A percentile compares a stretch with the other conserved stretches of the same genome.
phyloP scores from a whole-genome alignment of 2,329 filamentous ascomycete species.

The Blumeriella jaapii region DNA sequence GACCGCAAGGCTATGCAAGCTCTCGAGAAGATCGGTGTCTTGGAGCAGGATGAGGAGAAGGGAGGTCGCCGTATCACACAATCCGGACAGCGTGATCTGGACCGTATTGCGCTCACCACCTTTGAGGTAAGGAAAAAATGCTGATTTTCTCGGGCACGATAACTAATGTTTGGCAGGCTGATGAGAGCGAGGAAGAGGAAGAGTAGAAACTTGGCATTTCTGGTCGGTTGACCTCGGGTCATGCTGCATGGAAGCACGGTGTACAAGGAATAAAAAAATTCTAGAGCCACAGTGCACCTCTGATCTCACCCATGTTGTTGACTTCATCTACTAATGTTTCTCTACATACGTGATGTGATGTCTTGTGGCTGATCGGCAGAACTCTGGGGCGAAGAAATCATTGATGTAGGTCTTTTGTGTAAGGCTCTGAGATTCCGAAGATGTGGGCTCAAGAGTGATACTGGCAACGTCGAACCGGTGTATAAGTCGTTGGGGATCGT shows the following conservation, averaged over 20 bases:
- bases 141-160: neutral
- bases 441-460: too few relatives aligned
- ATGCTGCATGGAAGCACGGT: slow-evolving; percentile 9
- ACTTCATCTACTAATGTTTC: neutral
- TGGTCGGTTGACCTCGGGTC: slow-evolving; percentile 5
- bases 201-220: slow-evolving; percentile 9
- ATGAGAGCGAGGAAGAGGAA: slow-evolving; percentile 11
- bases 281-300: slow-evolving; percentile 6
- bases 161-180: slow-evolving; percentile 3
- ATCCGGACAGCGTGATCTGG: slow-evolving; percentile 96
- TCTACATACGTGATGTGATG: neutral
- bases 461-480: too few relatives aligned
- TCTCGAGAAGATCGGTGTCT: slow-evolving; percentile 97
- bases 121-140: slow-evolving; percentile 60
- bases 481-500: too few relatives aligned
- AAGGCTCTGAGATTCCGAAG: too few relatives aligned
- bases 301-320: neutral
- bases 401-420: too few relatives aligned
- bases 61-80: slow-evolving; percentile 97
- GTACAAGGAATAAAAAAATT: slow-evolving; percentile 9
- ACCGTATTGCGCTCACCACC: slow-evolving; percentile 76
- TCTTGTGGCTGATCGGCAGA: neutral
- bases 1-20: slow-evolving; percentile 97
- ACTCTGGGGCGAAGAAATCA: too few relatives aligned
- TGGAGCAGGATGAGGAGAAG: slow-evolving; percentile 97